phyloP scores from a whole-genome alignment of 2,329 filamentous ascomycete species.

The Paraphoma chrysanthemicola region DNA sequence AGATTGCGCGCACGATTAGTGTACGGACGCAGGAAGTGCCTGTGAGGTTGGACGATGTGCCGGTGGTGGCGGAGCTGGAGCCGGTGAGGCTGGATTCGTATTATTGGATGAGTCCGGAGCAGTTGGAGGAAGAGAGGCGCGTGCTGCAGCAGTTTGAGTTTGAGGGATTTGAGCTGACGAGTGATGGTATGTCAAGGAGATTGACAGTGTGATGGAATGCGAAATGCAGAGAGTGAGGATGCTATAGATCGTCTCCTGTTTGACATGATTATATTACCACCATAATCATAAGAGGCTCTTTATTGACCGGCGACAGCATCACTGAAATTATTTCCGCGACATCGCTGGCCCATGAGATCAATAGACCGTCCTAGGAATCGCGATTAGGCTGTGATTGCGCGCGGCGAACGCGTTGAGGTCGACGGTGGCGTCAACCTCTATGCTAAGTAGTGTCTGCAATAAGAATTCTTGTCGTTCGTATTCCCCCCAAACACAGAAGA shows the following conservation, averaged over 20 bases:
- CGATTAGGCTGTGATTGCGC: too few relatives aligned
- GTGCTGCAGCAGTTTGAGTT: conserved; percentile 1
- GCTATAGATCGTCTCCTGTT: too few relatives aligned
- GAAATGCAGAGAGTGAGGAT: not conserved
- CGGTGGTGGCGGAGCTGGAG: not conserved
- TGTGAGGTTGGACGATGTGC: not conserved
- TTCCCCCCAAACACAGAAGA: not conserved
- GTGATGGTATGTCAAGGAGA: not conserved
- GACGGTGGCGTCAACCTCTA: too few relatives aligned
- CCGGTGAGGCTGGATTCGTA: not conserved
- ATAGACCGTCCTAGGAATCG: not conserved
- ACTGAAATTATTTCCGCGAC: too few relatives aligned
- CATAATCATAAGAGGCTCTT: too few relatives aligned
- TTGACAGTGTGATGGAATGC: not conserved
- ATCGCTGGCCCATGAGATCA: not conserved
- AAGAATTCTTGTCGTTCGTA: too few relatives aligned
- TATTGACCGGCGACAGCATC: too few relatives aligned
- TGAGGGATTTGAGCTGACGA: not conserved
- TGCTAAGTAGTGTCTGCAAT: too few relatives aligned
- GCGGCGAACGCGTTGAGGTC: too few relatives aligned
- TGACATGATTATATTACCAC: too few relatives aligned
- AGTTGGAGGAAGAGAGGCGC: not conserved
- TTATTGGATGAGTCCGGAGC: not conserved
- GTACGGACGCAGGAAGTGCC: conserved; percentile 3
- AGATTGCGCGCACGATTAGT: not conserved